Conservation (phyloP, 176 grass and related monocot genomes). For the Musa beccarii region DNA sequence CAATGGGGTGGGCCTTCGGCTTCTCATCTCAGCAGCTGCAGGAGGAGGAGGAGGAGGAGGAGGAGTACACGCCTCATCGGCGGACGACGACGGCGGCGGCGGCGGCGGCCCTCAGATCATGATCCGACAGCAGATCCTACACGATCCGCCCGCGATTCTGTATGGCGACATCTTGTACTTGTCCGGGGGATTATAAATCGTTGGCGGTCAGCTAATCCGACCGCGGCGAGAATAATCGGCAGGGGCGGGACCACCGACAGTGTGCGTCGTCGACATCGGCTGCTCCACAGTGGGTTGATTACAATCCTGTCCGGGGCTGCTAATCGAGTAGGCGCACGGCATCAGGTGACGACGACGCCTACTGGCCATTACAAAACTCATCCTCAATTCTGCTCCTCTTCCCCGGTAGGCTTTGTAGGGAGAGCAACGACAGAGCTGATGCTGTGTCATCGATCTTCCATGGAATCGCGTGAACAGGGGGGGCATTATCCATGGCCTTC, state of each 20-base stretch:
- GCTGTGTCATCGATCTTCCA: slow-evolving; percentile 3
- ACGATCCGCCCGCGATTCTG: too few relatives aligned
- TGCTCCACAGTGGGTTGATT: slow-evolving; percentile 10
- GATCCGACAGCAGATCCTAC: too few relatives aligned
- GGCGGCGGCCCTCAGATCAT: too few relatives aligned
- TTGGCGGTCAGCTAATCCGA: too few relatives aligned
- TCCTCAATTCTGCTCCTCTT: not conserved
- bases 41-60: too few relatives aligned
- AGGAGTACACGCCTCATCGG: too few relatives aligned
- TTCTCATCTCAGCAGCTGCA: too few relatives aligned
- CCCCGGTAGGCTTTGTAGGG: not conserved
- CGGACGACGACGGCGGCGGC: too few relatives aligned
- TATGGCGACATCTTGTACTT: too few relatives aligned
- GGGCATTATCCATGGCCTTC: not conserved
- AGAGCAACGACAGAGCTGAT: not conserved
- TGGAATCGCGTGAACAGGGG: not conserved
- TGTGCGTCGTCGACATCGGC: not conserved
- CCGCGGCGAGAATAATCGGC: too few relatives aligned
- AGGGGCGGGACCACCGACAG: not conserved
- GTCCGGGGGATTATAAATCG: too few relatives aligned
- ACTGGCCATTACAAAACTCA: slow-evolving; percentile 5
- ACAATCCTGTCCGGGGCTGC: slow-evolving; percentile 2
- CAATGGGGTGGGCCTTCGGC: too few relatives aligned
- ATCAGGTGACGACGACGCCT: not conserved
- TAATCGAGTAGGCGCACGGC: not conserved